Evolutionary conservation across 2,329 filamentous ascomycete species (phyloP), one percentile per base, ranked within the genome.

Genomic region (Aspergillus japonicus): DNA sequence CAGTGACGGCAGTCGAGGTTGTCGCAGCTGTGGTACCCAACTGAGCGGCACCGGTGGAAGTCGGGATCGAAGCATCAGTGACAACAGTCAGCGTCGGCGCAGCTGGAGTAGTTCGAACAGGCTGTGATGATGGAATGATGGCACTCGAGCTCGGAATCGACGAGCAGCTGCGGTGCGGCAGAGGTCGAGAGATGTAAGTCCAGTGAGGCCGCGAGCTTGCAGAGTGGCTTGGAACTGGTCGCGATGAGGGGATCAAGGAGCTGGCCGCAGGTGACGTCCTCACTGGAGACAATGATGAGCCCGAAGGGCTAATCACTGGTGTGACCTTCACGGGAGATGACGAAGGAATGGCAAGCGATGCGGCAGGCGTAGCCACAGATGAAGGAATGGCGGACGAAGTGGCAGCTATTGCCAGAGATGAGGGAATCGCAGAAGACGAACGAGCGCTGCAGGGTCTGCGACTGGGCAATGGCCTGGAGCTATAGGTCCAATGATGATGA

Each of bases 401-500:
- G 4, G 50, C 33, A 16, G 50, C 14, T 6, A 21, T 23, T n/a
- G 16, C 50, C 33, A 16, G 7, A 4, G 50, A 53, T 11, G 50
- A 47, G 29, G 51, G 35, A 29, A 54, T 42, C 5, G 51, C 26
- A 10, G 39, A 44, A 2, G 51, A 47, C 21, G 26, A 54, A 31
- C 21, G 21, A n/a, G 39, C 35, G 7, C 21, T 54, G 12, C 51
- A 54, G 7, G 33, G 33, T n/a, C 24, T 29, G 51, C 51, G 51
- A 29, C 24, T 44, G 16, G 51, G 51, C 23, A 54, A 47, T 4
- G 51, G 35, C 14, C 51, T 54, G 26, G 51, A 54, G 16, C 11
- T 54, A 3, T 54, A 54, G 26, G 51, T 39, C 51, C 51, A 54
- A 14, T 44, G 39, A 29, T 54, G 51, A 8, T 47, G 51, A 12